phyloP scores from a whole-genome alignment of 345 rosid species.

The Heritiera littoralis region DNA sequence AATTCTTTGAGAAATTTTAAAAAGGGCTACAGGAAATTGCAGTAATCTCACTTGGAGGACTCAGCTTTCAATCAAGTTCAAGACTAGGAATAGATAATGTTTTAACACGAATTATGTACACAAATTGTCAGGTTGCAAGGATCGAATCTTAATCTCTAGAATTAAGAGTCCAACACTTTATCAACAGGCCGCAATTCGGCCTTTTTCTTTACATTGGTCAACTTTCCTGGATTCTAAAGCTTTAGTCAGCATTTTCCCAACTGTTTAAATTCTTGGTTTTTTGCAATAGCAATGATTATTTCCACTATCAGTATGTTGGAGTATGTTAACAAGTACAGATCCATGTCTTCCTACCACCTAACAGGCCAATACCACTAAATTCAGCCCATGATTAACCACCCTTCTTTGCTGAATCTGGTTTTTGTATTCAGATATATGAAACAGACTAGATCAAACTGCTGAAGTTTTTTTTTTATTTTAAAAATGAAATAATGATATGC shows the following conservation, averaged over 20 bases:
- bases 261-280: not conserved
- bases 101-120: too few species aligned
- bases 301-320: not conserved
- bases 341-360: constrained; percentile 12
- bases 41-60: constrained; percentile 2
- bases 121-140: too few species aligned
- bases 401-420: not conserved
- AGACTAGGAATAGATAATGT: not conserved
- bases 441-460: not conserved
- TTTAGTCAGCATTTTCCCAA: not conserved
- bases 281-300: not conserved
- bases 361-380: not conserved
- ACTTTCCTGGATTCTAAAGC: not conserved
- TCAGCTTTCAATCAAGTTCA: constrained; percentile 1
- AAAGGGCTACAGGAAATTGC: not conserved
- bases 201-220: not conserved
- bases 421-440: not conserved
- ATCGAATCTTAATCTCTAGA: not conserved
- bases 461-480: constrained; percentile 8
- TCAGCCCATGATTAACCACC: not conserved
- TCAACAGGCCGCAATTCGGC: too few species aligned
- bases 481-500: not conserved
- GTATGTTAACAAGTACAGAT: not conserved
- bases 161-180: too few species aligned
- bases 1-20: not conserved